Base-by-base conservation (phyloP, 345 rosid genomes). In the Salix caprea region DNA sequence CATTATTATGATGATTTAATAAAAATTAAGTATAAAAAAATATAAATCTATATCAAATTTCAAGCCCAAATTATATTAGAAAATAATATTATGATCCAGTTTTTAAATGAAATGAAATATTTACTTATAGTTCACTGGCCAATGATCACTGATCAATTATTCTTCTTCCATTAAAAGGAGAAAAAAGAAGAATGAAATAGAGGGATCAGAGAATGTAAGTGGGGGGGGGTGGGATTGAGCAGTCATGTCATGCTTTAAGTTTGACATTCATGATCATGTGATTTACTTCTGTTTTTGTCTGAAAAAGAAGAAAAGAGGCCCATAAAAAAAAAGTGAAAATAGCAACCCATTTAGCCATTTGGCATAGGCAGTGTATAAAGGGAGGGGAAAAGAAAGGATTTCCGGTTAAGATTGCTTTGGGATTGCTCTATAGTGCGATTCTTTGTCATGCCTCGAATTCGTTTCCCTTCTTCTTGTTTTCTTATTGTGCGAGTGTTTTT, bases 381-480 rank as follows among this genome's bases (percentile, higher is more conserved):
- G n/a, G 24, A 67, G 39, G 12, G 4, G 21, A 34, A 34, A 34
- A 34, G 10, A 18, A 5, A 24, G 65, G 37, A 7, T 67, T 16
- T 16, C 8, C 19, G 18, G 78, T 36, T 75, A 67, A 67, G 66
- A 23, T 32, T 67, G 58, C 73, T 60, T 76, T 76, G 78, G 78
- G 78, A 76, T 76, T 58, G 78, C 60, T 58, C 73, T 56, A 4
- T 68, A 68, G 58, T 76, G 78, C 73, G 52, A 18, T 76, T 76
- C 78, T 9, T 21, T 67, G 78, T 75, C 78, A 75, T 76, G 70
- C 73, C 72, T 76, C 78, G 78, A 19, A 68, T 42, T 68, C 26
- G 73, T 21, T 24, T 68, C 67, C 73, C 72, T 15, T 67, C 72
- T 15, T 67, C 72, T 36, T 11, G 18, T 34, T 34, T 34, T 34